Evolutionary conservation across 805 yeast genomes (phyloP), one percentile per base, ranked within the genome.

Genomic region (Crinitomyces ghanaensis): DNA sequence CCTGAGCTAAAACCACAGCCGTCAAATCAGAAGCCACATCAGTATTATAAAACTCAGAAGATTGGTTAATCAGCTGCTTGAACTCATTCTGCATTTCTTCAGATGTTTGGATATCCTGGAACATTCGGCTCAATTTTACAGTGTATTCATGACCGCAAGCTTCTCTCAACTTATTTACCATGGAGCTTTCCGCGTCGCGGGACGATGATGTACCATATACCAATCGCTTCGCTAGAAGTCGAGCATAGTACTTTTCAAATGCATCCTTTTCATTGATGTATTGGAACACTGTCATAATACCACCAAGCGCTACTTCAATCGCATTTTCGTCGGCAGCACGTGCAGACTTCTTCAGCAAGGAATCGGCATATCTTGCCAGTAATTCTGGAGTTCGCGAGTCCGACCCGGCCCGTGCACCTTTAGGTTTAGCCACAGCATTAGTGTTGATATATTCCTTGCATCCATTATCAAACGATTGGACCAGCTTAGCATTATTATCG

Each of bases 101-200:
- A 0, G 95, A 82, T 3, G 88, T 71, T 46, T 79, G 72, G 65
- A 91, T 83, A 59, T 91, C 98, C 53, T 79, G 81, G 56, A 91
- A 86, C 99, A 91, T 91, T 48, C 85, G 82, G 15, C 94, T 81
- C 56, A 91, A 81, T 56, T 86, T 88, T 35, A 83, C 77, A 1
- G 97, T 86, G 56, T 88, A 91, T 51, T 91, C 97, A 53, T 77
- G 66, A 13, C 93, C 84, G 57, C 91, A 88, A 39, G 80, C 93
- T 37, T 80, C 79, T 54, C 85, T 93, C 44, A 91, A 68, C 48
- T 81, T 73, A 48, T 84, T 83, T 40, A 91, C 83, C 42, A 91
- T 75, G 37, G 71, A 60, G 44, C 83, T 88, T 60, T 91, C 99
- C 28, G 71, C 69, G 43, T 79, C 88, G 37, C 82, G 93, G 22